A percentile compares a stretch with the other conserved stretches of the same genome.
Conservation (phyloP, 176 grass and related monocot genomes). For the Zea luxurians region DNA sequence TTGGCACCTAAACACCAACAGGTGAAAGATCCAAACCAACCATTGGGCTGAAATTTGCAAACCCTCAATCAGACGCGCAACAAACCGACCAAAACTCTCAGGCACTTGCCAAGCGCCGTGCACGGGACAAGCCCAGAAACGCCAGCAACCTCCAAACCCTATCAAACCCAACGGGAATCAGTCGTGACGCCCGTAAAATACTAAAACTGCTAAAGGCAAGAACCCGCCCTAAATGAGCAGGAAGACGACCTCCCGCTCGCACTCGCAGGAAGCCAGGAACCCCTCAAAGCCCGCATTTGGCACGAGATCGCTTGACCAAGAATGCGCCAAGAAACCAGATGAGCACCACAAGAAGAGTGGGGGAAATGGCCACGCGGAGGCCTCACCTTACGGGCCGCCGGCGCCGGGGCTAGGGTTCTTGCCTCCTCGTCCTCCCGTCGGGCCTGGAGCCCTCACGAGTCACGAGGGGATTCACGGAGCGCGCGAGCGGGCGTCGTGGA, state of each 20-base stretch:
- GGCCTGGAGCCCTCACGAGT: background rate
- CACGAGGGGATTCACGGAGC: background rate
- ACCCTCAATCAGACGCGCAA: background rate
- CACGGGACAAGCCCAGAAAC: slow-evolving; percentile 10
- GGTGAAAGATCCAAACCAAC: slow-evolving; percentile 26
- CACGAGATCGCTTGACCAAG: slow-evolving; percentile 15
- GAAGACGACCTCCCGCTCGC: background rate
- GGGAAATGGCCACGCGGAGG: slow-evolving; percentile 24
- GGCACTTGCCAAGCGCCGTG: too few relatives aligned
- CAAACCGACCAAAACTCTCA: background rate
- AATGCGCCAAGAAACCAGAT: background rate
- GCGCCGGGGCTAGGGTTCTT: slow-evolving; percentile 36
- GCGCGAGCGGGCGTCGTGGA: background rate
- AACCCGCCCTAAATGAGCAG: background rate
- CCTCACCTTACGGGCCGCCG: slow-evolving; percentile 30
- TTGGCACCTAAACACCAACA: background rate
- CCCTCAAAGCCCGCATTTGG: background rate
- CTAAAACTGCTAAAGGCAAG: background rate
- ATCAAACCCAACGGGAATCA: slow-evolving; percentile 20
- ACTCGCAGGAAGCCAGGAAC: background rate
- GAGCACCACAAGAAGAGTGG: background rate
- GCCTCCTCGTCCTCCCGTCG: slow-evolving; percentile 3
- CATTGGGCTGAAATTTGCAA: background rate
- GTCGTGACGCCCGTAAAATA: background rate
- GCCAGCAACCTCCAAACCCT: background rate